Evolutionary conservation across 1,284 basidiomycete species (phyloP).

Genomic region (Boletus smithii): DNA sequence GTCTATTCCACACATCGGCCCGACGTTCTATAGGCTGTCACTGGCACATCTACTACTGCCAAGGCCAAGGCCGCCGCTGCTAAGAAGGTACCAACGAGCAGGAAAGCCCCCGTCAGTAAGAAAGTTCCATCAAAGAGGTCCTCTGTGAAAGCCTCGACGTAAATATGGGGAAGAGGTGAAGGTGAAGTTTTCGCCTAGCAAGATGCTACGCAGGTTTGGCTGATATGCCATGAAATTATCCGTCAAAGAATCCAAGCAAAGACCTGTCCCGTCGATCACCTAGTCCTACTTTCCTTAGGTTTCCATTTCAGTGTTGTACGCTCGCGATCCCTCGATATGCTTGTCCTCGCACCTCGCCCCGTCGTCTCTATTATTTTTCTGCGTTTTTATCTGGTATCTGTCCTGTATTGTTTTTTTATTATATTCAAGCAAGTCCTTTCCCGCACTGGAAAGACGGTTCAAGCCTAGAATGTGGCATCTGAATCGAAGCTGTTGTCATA

Average conservation of each 20-base stretch:
- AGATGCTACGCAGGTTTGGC: neutral
- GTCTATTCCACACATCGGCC: neutral
- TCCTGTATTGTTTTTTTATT: conserved; percentile 28
- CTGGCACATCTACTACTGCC: conserved; percentile 40
- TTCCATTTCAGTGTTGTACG: conserved; percentile 28
- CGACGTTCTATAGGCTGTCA: conserved; percentile 40
- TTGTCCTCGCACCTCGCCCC: conserved; percentile 10
- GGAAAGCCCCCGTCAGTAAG: conserved; percentile 38
- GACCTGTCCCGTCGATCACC: neutral
- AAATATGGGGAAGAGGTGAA: conserved; percentile 2
- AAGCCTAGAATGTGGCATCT: too few species aligned
- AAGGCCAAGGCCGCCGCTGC: conserved; percentile 38
- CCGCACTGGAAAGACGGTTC: neutral
- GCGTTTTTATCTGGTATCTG: conserved; percentile 30
- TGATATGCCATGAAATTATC: conserved; percentile 3
- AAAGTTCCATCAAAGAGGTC: conserved; percentile 27
- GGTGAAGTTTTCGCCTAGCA: neutral
- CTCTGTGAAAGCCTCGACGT: conserved; percentile 21
- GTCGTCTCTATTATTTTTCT: conserved; percentile 26
- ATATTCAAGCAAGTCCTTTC: conserved; percentile 11
- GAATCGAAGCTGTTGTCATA: too few species aligned
- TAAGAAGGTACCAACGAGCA: conserved; percentile 32
- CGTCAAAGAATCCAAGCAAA: neutral
- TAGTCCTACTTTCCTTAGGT: conserved; percentile 9
- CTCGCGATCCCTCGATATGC: conserved; percentile 34